phyloP scores from a whole-genome alignment of 768 basidiomycete species.

The Leccinum longicurvipes region DNA sequence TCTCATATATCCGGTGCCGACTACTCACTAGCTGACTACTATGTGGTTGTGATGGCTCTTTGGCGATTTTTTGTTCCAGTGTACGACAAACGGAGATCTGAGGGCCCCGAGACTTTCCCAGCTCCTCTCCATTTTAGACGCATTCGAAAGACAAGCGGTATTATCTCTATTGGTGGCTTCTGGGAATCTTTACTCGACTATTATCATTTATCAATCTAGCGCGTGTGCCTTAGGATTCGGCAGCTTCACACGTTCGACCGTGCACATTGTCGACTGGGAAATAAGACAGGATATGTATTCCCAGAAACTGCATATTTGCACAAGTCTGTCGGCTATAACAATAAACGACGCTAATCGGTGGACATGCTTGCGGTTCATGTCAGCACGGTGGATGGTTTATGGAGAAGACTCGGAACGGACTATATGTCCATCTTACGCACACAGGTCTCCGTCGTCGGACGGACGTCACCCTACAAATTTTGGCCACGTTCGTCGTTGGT shows the following conservation, averaged over 20 bases:
- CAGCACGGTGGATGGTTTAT: not conserved
- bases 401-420: not conserved
- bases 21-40: not conserved
- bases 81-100: not conserved
- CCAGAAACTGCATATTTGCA: not conserved
- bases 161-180: not conserved
- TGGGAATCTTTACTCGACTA: not conserved
- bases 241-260: not conserved
- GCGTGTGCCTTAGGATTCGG: too few species aligned
- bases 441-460: constrained; percentile 53
- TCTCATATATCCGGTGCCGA: not conserved
- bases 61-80: not conserved
- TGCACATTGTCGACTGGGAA: not conserved
- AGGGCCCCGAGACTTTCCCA: not conserved
- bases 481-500: not conserved
- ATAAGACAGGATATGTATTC: not conserved
- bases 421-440: constrained; percentile 39
- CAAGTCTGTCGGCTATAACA: not conserved
- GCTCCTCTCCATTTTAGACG: not conserved
- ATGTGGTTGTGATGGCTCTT: not conserved
- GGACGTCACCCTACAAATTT: not conserved
- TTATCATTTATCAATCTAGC: not conserved
- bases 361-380: not conserved
- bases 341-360: not conserved
- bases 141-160: not conserved